These are phyloP conservation scores for Verbena officinalis DNA, from an alignment of 257 asterid species.

Conservation along the genomic window DNA sequence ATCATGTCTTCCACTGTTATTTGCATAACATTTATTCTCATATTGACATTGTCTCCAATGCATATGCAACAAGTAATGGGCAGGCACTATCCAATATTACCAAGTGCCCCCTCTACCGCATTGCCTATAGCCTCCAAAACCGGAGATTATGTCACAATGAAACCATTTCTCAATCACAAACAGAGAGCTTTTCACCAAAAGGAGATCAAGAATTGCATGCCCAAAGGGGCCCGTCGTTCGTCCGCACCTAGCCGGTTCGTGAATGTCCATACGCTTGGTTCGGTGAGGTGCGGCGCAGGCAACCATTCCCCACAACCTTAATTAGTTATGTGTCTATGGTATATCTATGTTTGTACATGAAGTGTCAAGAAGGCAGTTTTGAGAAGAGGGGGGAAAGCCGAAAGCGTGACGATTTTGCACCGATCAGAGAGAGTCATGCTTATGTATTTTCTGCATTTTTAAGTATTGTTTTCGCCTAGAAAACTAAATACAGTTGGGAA, in stretches of 20 bases:
- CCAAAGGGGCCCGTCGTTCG: constrained; percentile 70
- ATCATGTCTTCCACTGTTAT: constrained; percentile 28
- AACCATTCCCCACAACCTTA: constrained; percentile 24
- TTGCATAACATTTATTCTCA: constrained; percentile 31
- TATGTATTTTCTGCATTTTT: neutral
- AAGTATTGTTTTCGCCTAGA: constrained; percentile 27
- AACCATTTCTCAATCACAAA: constrained; percentile 45
- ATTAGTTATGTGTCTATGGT: neutral
- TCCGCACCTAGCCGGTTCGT: constrained; percentile 86
- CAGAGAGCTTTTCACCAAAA: constrained; percentile 32
- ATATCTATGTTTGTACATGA: constrained; percentile 17
- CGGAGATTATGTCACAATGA: constrained; percentile 27
- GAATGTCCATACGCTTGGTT: constrained; percentile 55
- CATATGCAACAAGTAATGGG: constrained; percentile 42
- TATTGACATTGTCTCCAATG: constrained; percentile 33
- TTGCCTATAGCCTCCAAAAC: constrained; percentile 32
- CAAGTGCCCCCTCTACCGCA: constrained; percentile 59
- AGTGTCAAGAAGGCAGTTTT: constrained; percentile 15
- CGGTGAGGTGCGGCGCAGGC: constrained; percentile 43
- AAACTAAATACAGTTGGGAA: constrained; percentile 1
- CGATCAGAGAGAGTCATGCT: neutral
- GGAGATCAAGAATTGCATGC: constrained; percentile 66
- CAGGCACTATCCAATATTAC: constrained; percentile 59
- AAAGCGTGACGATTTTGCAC: too few relatives aligned
- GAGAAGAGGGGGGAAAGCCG: neutral